A percentile compares a stretch with the other conserved stretches of the same genome.
phyloP scores from a whole-genome alignment of 1,139 yeast species.

The Pichia sp. region DNA sequence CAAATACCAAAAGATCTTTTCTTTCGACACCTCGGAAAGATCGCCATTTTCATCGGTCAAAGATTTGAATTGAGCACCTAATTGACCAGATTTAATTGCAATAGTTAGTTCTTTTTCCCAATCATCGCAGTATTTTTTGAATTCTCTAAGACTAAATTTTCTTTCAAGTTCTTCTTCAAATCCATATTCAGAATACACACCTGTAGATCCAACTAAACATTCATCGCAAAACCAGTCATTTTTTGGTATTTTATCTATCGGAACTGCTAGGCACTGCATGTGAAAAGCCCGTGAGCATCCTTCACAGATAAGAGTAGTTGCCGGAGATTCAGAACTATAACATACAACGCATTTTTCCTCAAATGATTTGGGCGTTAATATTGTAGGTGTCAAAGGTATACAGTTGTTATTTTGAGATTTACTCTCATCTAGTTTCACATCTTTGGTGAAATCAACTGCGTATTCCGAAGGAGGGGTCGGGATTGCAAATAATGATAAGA shows the following conservation, averaged over 20 bases:
- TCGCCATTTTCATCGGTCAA: neutral
- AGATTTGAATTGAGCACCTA: neutral
- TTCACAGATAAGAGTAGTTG: slow-evolving; percentile 53
- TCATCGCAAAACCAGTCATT: slow-evolving; percentile 74
- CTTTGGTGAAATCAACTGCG: neutral
- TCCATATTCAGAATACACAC: slow-evolving; percentile 86
- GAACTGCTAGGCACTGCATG: slow-evolving; percentile 51
- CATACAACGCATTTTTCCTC: slow-evolving; percentile 41
- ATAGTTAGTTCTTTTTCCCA: slow-evolving; percentile 30
- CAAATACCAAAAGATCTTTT: slow-evolving; percentile 53
- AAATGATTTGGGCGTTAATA: slow-evolving; percentile 6
- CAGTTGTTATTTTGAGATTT: neutral
- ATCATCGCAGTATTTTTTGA: slow-evolving; percentile 47
- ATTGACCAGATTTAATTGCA: neutral
- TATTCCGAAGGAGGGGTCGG: neutral
- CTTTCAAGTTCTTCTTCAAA: slow-evolving; percentile 69
- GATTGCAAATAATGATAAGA: neutral
- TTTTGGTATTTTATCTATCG: slow-evolving; percentile 39
- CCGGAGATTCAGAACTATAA: slow-evolving; percentile 40
- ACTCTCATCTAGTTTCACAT: neutral
- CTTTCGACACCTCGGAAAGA: slow-evolving; percentile 27
- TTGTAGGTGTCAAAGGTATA: slow-evolving; percentile 3
- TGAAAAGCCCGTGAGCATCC: slow-evolving; percentile 70
- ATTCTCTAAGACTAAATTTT: slow-evolving; percentile 40
- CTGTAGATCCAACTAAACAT: slow-evolving; percentile 71